Base-by-base conservation (phyloP, 2,329 filamentous ascomycete genomes). In the Ascochyta pisi region DNA sequence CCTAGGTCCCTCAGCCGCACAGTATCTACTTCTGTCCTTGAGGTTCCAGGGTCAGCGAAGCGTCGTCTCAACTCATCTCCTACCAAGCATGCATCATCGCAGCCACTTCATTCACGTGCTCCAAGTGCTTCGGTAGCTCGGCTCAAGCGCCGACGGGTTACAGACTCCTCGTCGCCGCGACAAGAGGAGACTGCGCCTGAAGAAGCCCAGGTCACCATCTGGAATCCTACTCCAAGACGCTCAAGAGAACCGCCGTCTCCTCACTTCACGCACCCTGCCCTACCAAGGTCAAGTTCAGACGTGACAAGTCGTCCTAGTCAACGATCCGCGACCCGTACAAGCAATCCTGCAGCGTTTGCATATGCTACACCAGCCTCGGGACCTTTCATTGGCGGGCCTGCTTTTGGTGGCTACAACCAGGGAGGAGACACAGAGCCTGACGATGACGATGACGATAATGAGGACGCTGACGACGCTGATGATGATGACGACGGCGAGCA, bases 291-390 rank as follows among this genome's bases (percentile, higher is more conserved):
- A 7, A 69, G 65, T 38, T 74, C 71, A 7, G 72, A 74, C 44
- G 54, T 67, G n/a, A 63, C 61, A 57, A 78, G 76, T 76, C 27
- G 84, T 75, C 68, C 68, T 16, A 51, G 81, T 76, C 43, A 84
- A 76, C 65, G 71, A n/a, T 73, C 67, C 37, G 51, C 62, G 9
- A 63, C 64, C 27, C 50, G 67, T 71, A 57, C 60, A 4, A 65
- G 67, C 54, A 64, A 74, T 13, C 31, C 47, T 0, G 89, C 88
- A 0, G 81, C 81, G 2, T 86, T 86, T 61, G 87, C 86, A n/a
- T 92, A 92, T 66, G 88, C 89, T 3, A 93, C 90, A 0, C 90
- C 90, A 0, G 82, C 88, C 68, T 92, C 89, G 66, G 73, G 73
- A 0, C 67, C 67, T 0, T 66, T 76, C 34, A 46, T 73, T n/a